Evolutionary conservation across 75 land plant species (phyloP), one percentile per base, ranked within the genome.

Genomic region (Adiantum capillusveneris): DNA sequence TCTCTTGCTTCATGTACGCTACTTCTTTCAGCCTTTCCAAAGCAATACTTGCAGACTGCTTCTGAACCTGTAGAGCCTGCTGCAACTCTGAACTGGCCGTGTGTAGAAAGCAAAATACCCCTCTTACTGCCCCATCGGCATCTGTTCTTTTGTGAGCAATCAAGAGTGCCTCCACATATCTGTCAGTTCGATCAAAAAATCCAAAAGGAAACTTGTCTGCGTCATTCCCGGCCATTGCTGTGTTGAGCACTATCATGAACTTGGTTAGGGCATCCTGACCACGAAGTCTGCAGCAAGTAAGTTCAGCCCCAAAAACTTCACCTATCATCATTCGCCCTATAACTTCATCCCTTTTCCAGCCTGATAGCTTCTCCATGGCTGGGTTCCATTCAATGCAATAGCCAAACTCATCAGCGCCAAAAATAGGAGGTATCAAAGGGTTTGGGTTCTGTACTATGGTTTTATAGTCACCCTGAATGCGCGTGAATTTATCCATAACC

Each of bases 361-460:
- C 95, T 16, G 94, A 70, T 24, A 91, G 55, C 62, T 82, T 84
- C 62, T 58, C 69, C 97, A 91, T 91, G 22, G 97, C 88, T 0
- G 85, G 57, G 55, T 88, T 91, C 97, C 97, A 91, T 59, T 91
- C 97, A 29, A 81, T 73, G 62, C 97, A 91, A 75, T 84, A 88
- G 5, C 97, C 97, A 65, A 75, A 84, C 57, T 91, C 94, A 67
- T 91, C 97, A 1, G 84, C 60, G 19, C 97, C 97, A 79, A 91
- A 88, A 50, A 91, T 84, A 24, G 97, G 97, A 0, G 97, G 97
- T 9, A 91, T 91, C 62, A 91, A 62, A 3, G 94, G 86, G 62
- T 70, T 88, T n/a, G 94, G 97, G 42, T 82, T 91, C 59, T 91
- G 86, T 18, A 91, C 81, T 17, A 91, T 88, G 13, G 95, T 77